These are phyloP conservation scores for Microcyclospora pomicola DNA, from an alignment of 2,329 filamentous ascomycete genomes.

Conservation along the genomic window DNA sequence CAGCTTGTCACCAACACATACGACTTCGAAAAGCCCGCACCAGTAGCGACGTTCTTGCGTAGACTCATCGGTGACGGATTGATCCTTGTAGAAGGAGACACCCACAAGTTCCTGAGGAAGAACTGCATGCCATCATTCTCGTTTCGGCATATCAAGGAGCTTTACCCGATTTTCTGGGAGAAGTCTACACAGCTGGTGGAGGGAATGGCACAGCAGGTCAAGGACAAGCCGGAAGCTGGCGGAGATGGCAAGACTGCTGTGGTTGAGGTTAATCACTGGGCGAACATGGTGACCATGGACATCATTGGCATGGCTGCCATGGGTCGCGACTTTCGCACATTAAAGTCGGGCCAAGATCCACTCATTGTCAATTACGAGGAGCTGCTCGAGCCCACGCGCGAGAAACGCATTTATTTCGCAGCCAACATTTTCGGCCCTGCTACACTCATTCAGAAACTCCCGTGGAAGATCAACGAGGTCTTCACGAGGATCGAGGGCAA, in stretches of 20 bases:
- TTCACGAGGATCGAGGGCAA: constrained; percentile 14
- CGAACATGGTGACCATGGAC: constrained; percentile 32
- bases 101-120: constrained; percentile 47
- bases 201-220: constrained; percentile 43
- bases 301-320: constrained; percentile 34
- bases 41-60: constrained; percentile 30
- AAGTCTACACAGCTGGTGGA: constrained; percentile 57
- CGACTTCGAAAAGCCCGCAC: constrained; percentile 39
- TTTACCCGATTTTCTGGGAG: constrained; percentile 73
- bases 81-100: constrained; percentile 37
- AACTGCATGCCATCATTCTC: constrained; percentile 69
- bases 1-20: constrained; percentile 37
- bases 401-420: constrained; percentile 35
- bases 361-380: constrained; percentile 31
- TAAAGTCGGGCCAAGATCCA: constrained; percentile 29
- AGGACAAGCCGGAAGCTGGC: constrained; percentile 19
- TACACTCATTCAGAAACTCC: constrained; percentile 28
- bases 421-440: constrained; percentile 26
- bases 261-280: constrained; percentile 30
- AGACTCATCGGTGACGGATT: constrained; percentile 38
- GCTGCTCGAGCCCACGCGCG: constrained; percentile 31
- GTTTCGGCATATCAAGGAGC: constrained; percentile 72
- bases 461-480: constrained; percentile 34
- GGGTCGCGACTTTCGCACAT: constrained; percentile 29
- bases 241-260: constrained; percentile 9